A percentile compares a stretch with the other conserved stretches of the same genome.
phyloP scores from a whole-genome alignment of 139 green algal genomes.

The Astrephomene gubernaculifera region DNA sequence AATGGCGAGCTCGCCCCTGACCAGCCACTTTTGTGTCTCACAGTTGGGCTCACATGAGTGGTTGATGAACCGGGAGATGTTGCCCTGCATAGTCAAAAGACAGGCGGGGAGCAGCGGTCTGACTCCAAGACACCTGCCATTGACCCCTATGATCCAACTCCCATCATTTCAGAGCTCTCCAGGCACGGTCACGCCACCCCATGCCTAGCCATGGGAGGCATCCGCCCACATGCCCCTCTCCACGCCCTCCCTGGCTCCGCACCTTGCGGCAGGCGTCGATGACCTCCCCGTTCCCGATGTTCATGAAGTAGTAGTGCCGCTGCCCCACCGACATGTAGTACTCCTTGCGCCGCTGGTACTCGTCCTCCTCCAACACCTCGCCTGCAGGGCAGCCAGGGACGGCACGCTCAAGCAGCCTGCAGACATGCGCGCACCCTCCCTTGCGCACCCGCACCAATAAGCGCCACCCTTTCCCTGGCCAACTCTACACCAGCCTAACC shows the following conservation, averaged over 20 bases:
- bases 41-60: slow-evolving; percentile 98
- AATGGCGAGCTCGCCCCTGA: slow-evolving; percentile 95
- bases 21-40: slow-evolving; percentile 98
- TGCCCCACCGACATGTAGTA: slow-evolving; percentile 85
- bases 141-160: no score
- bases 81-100: slow-evolving; percentile 87
- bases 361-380: slow-evolving; percentile 89
- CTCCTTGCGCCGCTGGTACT: slow-evolving; percentile 90
- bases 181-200: no score
- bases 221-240: no score
- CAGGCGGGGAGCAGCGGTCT: neutral
- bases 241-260: no score
- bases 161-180: no score
- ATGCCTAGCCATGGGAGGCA: no score
- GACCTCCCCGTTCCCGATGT: slow-evolving; percentile 95
- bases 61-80: slow-evolving; percentile 97
- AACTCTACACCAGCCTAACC: no score
- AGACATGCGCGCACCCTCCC: no score
- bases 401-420: no score
- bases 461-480: no score
- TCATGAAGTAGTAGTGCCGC: slow-evolving; percentile 99
- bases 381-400: no score
- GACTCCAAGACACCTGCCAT: neutral
- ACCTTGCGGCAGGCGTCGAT: slow-evolving; percentile 94
- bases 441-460: no score